Percentiles rank a stretch among this genome's conserved stretches.
These are phyloP conservation scores for Fusarium abutilonis DNA, from an alignment of 2,329 filamentous ascomycete genomes.

Conservation along the genomic window DNA sequence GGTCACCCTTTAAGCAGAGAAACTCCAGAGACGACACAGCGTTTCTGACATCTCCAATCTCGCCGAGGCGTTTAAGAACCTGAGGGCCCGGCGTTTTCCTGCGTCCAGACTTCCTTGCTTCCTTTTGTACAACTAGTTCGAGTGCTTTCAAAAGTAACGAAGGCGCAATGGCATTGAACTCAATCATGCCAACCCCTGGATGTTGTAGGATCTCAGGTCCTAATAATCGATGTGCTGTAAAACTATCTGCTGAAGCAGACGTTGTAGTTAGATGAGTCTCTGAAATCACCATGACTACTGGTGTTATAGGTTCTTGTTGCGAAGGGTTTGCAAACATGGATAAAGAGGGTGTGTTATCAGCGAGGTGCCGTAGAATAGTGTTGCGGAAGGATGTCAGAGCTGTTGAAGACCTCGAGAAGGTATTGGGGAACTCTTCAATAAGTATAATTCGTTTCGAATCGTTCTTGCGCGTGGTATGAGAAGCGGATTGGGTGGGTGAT, in stretches of 20 bases:
- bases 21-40: conserved; percentile 95
- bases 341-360: conserved; percentile 69
- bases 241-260: conserved; percentile 85
- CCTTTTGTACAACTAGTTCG: conserved; percentile 83
- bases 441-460: conserved; percentile 68
- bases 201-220: conserved; percentile 88
- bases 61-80: conserved; percentile 81
- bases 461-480: conserved; percentile 32
- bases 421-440: conserved; percentile 84
- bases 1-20: conserved; percentile 83
- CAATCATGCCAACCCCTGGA: conserved; percentile 79
- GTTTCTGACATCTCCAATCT: conserved; percentile 90
- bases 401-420: conserved; percentile 72
- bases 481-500: conserved; percentile 44
- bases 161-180: conserved; percentile 92
- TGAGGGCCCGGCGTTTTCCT: conserved; percentile 79
- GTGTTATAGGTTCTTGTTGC: conserved; percentile 64
- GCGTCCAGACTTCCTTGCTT: conserved; percentile 80
- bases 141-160: conserved; percentile 87
- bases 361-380: conserved; percentile 78
- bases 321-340: conserved; percentile 57
- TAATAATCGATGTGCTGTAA: conserved; percentile 89
- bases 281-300: conserved; percentile 89
- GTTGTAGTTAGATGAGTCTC: conserved; percentile 89
- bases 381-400: conserved; percentile 76